Base-by-base conservation (phyloP, 2,329 filamentous ascomycete species). In the Byssochlamys sp. region DNA sequence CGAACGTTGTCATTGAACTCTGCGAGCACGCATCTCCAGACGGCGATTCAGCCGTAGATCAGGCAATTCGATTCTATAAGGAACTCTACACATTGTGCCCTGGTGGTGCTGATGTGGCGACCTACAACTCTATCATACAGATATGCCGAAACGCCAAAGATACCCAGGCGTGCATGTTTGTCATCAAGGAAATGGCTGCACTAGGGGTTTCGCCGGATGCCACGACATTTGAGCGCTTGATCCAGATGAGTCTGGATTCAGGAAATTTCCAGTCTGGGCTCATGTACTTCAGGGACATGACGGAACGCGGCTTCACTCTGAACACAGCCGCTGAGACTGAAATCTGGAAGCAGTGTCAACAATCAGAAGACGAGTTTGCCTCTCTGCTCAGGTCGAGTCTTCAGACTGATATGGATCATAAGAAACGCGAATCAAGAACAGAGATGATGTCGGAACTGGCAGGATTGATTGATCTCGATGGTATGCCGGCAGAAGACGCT, bases 161-260 rank as follows among this genome's bases (percentile, higher is more conserved):
- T 57, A 81, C 82, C 58, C 75, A 81, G 39, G 72, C 80, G 4
- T 83, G 83, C 51, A 83, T 84, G 71, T 86, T 84, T 65, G 71
- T 87, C 1, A 79, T 83, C 9, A 76, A 79, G 14, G 85, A 88
- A 65, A 85, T 88, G 80, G 74, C 80, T 4, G 75, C 79, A 9
- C 71, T 84, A 7, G 73, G 74, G 6, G 71, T 87, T 28, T 64
- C 74, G 14, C 83, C 85, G 0, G 77, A 84, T 59, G 66, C 71
- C n/a, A 62, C 79, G 19, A 87, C 84, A 0, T 87, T 87, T 62
- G 84, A 87, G 62, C 75, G 80, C 3, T 72, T 88, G 10, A 79
- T 87, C 14, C 67, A 84, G 11, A 76, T 84, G 50, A 87, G 84
- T 64, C 62, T 82, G 3, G 69, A 74, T 6, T 60, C 65, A 7